Base-by-base conservation (phyloP, 495 filamentous ascomycete genomes). In the Polyplosphaeria fusca region DNA sequence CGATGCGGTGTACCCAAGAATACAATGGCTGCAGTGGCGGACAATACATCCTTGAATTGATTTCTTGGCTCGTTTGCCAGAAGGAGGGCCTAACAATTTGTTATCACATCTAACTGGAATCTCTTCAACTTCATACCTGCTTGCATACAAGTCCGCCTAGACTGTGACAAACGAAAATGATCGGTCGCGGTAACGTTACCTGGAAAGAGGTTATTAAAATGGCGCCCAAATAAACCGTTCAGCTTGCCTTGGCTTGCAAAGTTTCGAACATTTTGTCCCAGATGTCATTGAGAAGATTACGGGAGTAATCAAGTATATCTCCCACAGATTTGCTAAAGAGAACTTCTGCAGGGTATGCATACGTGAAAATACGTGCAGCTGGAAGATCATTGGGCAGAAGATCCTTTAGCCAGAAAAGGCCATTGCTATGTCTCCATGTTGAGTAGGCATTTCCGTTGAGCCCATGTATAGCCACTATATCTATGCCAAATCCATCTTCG, bases 401-500 rank as follows among this genome's bases (percentile, higher is more conserved):
- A 49, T 63, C 53, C 23, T 41, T 16, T 11, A 66, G 49, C 63
- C 63, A 66, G 4, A 66, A 32, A 5, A 18, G 50, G 5, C 63
- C 63, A 60, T 66, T 66, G 7, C 52, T 22, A 35, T 63, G 60
- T 25, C 13, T 45, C 63, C 63, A 66, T 13, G 63, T 63, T 19
- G 30, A 44, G 18, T 50, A 45, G 2, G 47, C 28, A 24, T 63
- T 35, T 1, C 63, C 63, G 19, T 52, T 52, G 18, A 66, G 53
- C 5, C 63, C 63, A 53, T 66, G 63, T 45, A 66, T 53, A 5
- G 63, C 63, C 4, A 66, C 55, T 11, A 66, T 60, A 47, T 66
- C 60, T 24, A 61, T 52, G 20, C 44, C 52, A 7, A 39, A 39
- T 2, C 7, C 7, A 14, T 23, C 41, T 26, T 47, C 12, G 2